Evolutionary conservation across 2,329 filamentous ascomycete species (phyloP), one percentile per base, ranked within the genome.

Genomic region (Aspergillus calidoustus): DNA sequence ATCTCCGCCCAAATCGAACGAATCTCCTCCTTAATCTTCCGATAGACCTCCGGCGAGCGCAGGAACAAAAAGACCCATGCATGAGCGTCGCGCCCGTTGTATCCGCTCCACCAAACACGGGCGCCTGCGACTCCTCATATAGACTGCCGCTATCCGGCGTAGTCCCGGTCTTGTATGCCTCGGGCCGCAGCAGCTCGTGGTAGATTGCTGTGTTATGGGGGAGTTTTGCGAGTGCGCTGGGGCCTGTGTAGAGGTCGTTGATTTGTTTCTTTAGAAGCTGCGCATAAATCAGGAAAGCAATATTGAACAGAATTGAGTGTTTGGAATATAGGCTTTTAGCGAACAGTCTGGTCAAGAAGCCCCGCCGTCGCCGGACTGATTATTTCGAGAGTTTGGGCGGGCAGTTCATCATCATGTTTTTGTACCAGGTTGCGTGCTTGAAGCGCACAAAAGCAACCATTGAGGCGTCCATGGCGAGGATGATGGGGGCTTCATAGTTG

Each of bases 381-480:
- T 7, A 60, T 56, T 60, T 60, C 3, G 58, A 56, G 1, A 60
- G 19, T 1, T 38, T 44, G 5, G 58, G 58, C 0, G 58, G 58
- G 28, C 58, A 60, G 47, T 60, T 60, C 52, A 60, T 51, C 34
- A 60, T 60, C 47, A 56, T 56, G 46, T 60, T 55, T 17, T 60
- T 60, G 22, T 55, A 55, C 30, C 50, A 52, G 13, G 15, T 7
- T 9, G 52, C 49, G 28, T 60, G 58, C 23, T 60, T 60, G 58
- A 60, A 60, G 25, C 47, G 52, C 7, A 50, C 52, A 22, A 60
- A 60, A 3, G 55, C 47, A 5, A 38, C 28, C 3, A 56, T 30
- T 1, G 58, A 60, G 4, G 58, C 58, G 30, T 60, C 58, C 58
- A 60, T 60, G 8, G 58, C 58, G 6, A 55, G 34, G 53, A 60